These are phyloP conservation scores for Tuctoria greenei DNA, from an alignment of 176 grass and related monocot genomes.

Conservation along the genomic window DNA sequence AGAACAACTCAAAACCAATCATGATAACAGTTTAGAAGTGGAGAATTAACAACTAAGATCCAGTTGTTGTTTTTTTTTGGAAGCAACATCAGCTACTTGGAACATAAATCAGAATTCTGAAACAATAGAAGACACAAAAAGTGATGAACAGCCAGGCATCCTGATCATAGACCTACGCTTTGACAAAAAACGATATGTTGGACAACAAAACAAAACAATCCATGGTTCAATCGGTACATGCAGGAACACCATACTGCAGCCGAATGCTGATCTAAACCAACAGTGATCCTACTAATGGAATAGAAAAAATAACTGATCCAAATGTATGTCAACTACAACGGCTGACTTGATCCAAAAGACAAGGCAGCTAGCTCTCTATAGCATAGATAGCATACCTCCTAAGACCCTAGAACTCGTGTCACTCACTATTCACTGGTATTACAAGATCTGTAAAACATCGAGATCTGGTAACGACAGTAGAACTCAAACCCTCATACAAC, in stretches of 20 bases:
- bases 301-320: neutral
- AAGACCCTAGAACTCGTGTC: neutral
- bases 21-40: neutral
- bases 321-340: neutral
- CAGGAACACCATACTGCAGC: neutral
- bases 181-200: too few relatives aligned
- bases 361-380: neutral
- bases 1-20: constrained; percentile 12
- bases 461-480: neutral
- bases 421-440: neutral
- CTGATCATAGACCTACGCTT: neutral
- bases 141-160: neutral
- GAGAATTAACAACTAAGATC: too few relatives aligned
- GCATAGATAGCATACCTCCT: neutral
- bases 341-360: neutral
- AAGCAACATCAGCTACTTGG: neutral
- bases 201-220: too few relatives aligned
- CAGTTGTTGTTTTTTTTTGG: too few relatives aligned
- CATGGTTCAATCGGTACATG: neutral
- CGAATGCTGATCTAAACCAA: neutral
- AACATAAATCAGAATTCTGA: neutral
- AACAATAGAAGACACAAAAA: neutral
- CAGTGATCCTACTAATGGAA: neutral
- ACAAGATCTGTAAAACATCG: neutral
- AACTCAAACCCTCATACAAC: neutral